Percentiles rank a stretch among this genome's conserved stretches.
Evolutionary conservation across 2,329 filamentous ascomycete species (phyloP).

Genomic region (Hymenoscyphus scutula): DNA sequence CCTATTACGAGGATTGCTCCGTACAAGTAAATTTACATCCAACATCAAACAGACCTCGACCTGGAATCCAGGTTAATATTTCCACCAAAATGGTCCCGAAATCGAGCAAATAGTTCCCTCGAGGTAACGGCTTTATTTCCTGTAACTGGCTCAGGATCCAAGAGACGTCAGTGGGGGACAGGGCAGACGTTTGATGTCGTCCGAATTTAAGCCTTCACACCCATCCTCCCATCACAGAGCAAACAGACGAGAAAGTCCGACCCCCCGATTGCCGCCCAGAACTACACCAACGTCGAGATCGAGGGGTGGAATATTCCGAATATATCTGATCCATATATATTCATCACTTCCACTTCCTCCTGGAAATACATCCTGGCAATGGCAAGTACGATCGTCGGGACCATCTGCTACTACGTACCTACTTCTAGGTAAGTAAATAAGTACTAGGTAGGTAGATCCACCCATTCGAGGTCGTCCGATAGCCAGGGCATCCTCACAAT

Average conservation of each 20-base stretch:
- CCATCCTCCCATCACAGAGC: neutral
- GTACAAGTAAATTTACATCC: no score
- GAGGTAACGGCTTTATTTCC: neutral
- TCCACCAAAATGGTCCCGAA: neutral
- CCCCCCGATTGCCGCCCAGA: neutral
- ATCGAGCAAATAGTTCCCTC: neutral
- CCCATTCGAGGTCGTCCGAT: no score
- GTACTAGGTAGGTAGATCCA: no score
- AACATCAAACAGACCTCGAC: neutral
- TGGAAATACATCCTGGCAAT: no score
- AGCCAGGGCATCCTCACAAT: no score
- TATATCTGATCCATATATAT: no score
- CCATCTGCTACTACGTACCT: no score
- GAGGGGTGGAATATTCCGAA: no score
- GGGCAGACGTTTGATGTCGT: neutral
- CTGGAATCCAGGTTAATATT: neutral
- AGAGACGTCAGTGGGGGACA: neutral
- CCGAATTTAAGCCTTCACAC: neutral
- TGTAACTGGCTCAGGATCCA: neutral
- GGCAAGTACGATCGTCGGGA: no score
- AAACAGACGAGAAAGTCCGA: neutral
- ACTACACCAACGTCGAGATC: neutral
- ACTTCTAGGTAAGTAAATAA: no score
- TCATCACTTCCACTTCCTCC: no score
- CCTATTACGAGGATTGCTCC: neutral